Percentiles rank a stretch among this genome's conserved stretches.
Conservation (phyloP, 352 stramenopile species). For the Phytophthora nicotianae region DNA sequence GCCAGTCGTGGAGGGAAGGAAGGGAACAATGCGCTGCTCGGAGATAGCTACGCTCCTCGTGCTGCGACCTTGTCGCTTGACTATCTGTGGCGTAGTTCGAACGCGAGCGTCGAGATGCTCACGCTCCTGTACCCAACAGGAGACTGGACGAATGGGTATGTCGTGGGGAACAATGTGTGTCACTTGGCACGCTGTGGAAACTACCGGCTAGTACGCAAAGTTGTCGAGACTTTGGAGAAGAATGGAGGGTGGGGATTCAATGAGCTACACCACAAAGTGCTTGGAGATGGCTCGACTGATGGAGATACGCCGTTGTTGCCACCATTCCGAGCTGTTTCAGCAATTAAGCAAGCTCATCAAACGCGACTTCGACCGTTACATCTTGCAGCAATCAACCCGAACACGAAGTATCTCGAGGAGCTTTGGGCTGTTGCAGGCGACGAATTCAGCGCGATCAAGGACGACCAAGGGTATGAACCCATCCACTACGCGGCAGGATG, state of each 20-base stretch:
- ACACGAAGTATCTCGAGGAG: conserved; percentile 61
- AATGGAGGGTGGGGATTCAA: conserved; percentile 48
- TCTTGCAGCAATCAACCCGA: conserved; percentile 77
- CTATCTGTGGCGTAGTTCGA: conserved; percentile 51
- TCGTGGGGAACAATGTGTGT: conserved; percentile 38
- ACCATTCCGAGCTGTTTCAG: conserved; percentile 63
- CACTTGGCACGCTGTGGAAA: conserved; percentile 48
- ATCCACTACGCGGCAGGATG: conserved; percentile 76
- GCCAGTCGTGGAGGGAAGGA: conserved; percentile 80
- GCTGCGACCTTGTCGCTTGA: conserved; percentile 20
- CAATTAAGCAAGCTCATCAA: conserved; percentile 69
- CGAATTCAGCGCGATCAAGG: conserved; percentile 57
- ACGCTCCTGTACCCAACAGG: conserved; percentile 71
- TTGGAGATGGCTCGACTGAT: conserved; percentile 3
- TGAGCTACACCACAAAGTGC: conserved; percentile 32
- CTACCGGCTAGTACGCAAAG: conserved; percentile 47
- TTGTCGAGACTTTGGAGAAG: conserved; percentile 61
- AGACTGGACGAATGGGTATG: conserved; percentile 48
- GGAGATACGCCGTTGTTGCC: conserved; percentile 34
- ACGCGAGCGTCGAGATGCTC: conserved; percentile 64
- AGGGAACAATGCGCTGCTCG: conserved; percentile 76
- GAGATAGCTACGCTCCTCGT: conserved; percentile 28
- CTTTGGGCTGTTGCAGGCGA: conserved; percentile 63
- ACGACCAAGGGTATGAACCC: conserved; percentile 62
- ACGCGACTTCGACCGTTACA: conserved; percentile 74